Conservation (phyloP, 2,329 filamentous ascomycete species). For the Epicoccum nigrum region DNA sequence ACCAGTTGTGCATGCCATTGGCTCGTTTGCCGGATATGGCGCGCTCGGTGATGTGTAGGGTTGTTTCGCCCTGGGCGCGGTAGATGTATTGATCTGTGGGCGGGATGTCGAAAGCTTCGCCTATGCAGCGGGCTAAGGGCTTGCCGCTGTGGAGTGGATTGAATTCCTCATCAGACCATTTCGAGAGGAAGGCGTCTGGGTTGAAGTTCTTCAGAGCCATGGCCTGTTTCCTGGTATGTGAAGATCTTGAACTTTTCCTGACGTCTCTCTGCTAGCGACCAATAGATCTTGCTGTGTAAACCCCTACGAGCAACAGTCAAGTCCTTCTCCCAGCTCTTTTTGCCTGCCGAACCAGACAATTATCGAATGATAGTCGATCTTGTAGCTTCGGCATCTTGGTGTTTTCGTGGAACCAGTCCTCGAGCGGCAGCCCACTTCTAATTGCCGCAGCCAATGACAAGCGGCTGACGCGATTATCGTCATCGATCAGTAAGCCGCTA, state of each 20-base stretch:
- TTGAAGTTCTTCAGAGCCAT: slow-evolving; percentile 49
- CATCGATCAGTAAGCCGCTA: slow-evolving; percentile 42
- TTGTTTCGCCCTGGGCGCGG: slow-evolving; percentile 58
- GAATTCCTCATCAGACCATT: slow-evolving; percentile 50
- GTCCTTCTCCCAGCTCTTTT: neutral
- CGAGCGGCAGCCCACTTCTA: slow-evolving; percentile 1
- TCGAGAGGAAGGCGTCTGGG: slow-evolving; percentile 53
- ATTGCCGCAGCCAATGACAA: slow-evolving; percentile 30
- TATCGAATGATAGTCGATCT: neutral
- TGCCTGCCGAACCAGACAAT: slow-evolving; percentile 2
- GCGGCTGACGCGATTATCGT: slow-evolving; percentile 24
- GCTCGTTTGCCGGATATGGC: slow-evolving; percentile 55
- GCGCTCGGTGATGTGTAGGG: slow-evolving; percentile 56
- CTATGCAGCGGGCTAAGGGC: slow-evolving; percentile 53
- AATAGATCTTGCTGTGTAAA: neutral
- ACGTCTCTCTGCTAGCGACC: neutral
- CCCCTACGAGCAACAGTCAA: neutral
- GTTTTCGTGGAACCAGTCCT: slow-evolving; percentile 7
- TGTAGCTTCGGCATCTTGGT: slow-evolving; percentile 10
- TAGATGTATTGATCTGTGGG: slow-evolving; percentile 57
- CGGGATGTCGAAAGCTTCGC: slow-evolving; percentile 55
- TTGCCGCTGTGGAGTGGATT: slow-evolving; percentile 31
- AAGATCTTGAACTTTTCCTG: neutral
- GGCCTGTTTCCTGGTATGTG: neutral
- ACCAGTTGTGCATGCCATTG: slow-evolving; percentile 60